Base-by-base conservation (phyloP, 345 rosid genomes). In the Chamaenerion angustifolium region DNA sequence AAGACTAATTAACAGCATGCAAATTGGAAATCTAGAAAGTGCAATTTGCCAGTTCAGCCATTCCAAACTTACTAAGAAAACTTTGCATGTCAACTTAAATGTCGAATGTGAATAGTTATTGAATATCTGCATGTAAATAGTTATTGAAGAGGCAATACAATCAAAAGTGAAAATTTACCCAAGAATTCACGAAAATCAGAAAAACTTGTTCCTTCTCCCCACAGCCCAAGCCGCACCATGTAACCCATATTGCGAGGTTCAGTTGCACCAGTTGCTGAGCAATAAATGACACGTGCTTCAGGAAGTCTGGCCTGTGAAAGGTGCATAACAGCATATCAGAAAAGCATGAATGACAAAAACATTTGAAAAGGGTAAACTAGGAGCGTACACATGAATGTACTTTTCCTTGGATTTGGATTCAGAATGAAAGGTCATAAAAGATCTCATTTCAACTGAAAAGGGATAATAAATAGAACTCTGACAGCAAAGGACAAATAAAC, bases 201-300 rank as follows among this genome's bases (percentile, higher is more conserved):
- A 59, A 92, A 92, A 69, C 76, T 68, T 40, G 98, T 92, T 78
- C 96, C 93, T 63, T 74, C 75, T 59, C 98, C 98, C 98, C 98
- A 92, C 49, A 92, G 96, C 63, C 98, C 96, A 73, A 92, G 94
- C 71, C 96, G 80, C 69, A 86, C 92, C 98, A 92, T 92, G 70
- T 92, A 92, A 52, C 96, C 98, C 96, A 92, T 65, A 70, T 92
- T 92, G 56, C 98, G 92, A 46, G 98, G 96, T 73, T 92, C 98
- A 59, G 98, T 86, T 65, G 98, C 98, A 64, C 98, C 96, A 72
- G 96, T 92, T 52, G 96, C 98, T 46, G 98, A 92, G 80, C 98
- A 92, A 76, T 92, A 87, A 62, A 92, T 65, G 59, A 87, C 89
- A 69, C 95, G 89, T 63, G 96, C 92, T 58, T 87, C 95, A 58